Evolutionary conservation across 2,329 filamentous ascomycete genomes (phyloP), one percentile per base, ranked within the genome.

Genomic region (Ustulina deusta): DNA sequence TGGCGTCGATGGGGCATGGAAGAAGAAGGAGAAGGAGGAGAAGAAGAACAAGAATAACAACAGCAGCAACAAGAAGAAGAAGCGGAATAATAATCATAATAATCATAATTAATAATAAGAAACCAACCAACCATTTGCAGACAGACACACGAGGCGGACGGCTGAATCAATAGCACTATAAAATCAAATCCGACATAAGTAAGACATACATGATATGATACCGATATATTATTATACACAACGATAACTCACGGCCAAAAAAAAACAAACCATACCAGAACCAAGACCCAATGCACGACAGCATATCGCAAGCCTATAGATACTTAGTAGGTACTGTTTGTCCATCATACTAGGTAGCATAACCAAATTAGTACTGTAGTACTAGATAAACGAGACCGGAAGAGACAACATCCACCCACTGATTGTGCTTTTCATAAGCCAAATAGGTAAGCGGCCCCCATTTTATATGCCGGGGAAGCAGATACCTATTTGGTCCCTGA

Each of bases 401-500:
- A 27, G 22, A 29, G 20, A 15, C 20, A 38, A 13, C 10, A 25
- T 55, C 20, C 54, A 55, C 40, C 32, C 34, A 27, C 15, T 27
- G 13, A 42, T 27, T 38, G 22, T 6, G 13, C 6, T 38, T n/a
- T 27, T 20, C 40, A 38, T 17, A 15, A 55, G 34, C 54, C 20
- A 22, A 56, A 29, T 36, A 49, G 5, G 6, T 22, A 55, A 55
- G 52, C 52, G 34, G 40, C 34, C 36, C 54, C 36, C 54, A 56
- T 42, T 56, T 20, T 29, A 27, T 15, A 27, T 29, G 36, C 54
- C 54, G 54, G 54, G 36, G 25, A 17, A 42, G n/a, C 4, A 34
- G 42, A 58, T 22, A n/a, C n/a, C n/a, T n/a, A 36, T 38, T n/a
- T 55, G 61, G 63, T 65, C 40, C 63, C 63, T 65, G 36, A 65